phyloP scores from a whole-genome alignment of 768 basidiomycete species.

The Filobasidium floriforme region DNA sequence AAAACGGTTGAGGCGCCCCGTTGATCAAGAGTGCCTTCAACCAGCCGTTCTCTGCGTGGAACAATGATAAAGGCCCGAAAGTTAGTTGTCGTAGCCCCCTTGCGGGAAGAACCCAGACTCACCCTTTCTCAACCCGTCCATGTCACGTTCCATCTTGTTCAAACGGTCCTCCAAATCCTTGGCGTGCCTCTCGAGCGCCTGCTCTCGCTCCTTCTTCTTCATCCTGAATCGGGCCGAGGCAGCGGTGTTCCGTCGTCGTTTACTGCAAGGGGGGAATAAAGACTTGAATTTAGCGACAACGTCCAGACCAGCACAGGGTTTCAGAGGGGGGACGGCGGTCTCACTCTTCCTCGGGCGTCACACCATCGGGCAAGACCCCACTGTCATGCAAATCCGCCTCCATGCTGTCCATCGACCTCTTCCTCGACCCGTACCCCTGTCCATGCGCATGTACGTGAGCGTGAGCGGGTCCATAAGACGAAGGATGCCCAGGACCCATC shows the following conservation, averaged over 20 bases:
- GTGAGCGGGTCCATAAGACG: too few species aligned
- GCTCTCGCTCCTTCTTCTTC: constrained; percentile 46
- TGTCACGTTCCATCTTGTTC: constrained; percentile 18
- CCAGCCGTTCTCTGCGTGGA: constrained; percentile 21
- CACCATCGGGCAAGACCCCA: neutral
- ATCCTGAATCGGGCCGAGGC: constrained; percentile 42
- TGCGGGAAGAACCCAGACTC: neutral
- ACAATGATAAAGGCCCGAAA: neutral
- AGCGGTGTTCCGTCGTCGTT: constrained; percentile 43
- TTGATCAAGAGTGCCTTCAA: constrained; percentile 22
- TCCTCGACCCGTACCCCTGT: neutral
- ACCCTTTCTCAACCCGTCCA: constrained; percentile 23
- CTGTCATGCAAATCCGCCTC: neutral
- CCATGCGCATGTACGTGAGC: too few species aligned
- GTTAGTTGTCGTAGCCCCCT: neutral
- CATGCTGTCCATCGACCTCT: neutral
- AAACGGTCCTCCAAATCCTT: constrained; percentile 19
- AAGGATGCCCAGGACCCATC: neutral
- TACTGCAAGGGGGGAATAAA: constrained; percentile 10
- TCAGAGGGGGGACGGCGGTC: neutral
- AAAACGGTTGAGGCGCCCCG: constrained; percentile 24
- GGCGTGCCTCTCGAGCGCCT: constrained; percentile 32
- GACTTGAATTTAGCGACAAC: neutral
- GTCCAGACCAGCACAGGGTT: neutral
- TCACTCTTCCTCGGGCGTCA: neutral